Evolutionary conservation across 257 asterid genomes (phyloP).

Genomic region (Solanum lignicaule): DNA sequence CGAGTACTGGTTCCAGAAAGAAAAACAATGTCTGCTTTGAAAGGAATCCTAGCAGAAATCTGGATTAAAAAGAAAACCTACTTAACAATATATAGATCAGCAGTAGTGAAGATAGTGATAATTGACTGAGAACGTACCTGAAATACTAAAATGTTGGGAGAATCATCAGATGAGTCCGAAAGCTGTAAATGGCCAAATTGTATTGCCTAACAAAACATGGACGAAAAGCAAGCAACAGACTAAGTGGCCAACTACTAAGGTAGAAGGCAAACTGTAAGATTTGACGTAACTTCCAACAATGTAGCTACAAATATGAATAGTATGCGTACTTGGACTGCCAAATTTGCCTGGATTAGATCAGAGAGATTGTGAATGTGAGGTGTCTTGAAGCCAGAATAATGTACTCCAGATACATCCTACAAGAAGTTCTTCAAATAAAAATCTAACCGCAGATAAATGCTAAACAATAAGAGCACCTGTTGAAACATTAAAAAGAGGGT

Average conservation of each 20-base stretch:
- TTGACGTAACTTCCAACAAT: neutral
- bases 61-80: slow-evolving; percentile 21
- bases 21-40: slow-evolving; percentile 69
- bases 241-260: neutral
- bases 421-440: slow-evolving; percentile 8
- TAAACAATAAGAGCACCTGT: neutral
- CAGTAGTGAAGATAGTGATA: neutral
- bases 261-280: neutral
- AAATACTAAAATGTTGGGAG: slow-evolving; percentile 80
- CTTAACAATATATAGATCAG: slow-evolving; percentile 9
- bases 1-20: slow-evolving; percentile 47
- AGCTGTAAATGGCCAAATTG: slow-evolving; percentile 61
- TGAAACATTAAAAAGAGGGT: neutral
- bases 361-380: slow-evolving; percentile 81
- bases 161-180: slow-evolving; percentile 67
- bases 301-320: neutral
- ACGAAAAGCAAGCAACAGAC: slow-evolving; percentile 3
- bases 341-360: slow-evolving; percentile 79
- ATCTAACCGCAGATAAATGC: neutral
- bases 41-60: slow-evolving; percentile 77
- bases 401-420: slow-evolving; percentile 79
- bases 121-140: slow-evolving; percentile 42
- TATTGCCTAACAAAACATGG: slow-evolving; percentile 45
- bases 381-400: slow-evolving; percentile 75
- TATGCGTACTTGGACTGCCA: slow-evolving; percentile 61